Percentiles rank a stretch among this genome's conserved stretches.
These are phyloP conservation scores for Metschnikowia reukaufii DNA, from an alignment of 805 yeast species.

Conservation along the genomic window DNA sequence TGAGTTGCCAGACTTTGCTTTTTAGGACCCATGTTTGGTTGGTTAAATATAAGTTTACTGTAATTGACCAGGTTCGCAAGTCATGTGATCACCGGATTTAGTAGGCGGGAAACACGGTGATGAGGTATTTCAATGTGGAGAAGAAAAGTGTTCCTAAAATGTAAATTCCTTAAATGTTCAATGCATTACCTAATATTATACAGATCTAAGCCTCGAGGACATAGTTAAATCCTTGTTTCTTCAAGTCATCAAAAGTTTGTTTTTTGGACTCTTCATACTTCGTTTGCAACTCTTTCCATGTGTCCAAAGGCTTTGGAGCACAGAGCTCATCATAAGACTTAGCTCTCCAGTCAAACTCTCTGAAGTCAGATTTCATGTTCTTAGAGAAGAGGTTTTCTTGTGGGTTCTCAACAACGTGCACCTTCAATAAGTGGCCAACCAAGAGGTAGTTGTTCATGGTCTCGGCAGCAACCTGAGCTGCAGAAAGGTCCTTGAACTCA, in stretches of 20 bases:
- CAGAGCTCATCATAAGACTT: slow-evolving; percentile 46
- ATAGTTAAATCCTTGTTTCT: slow-evolving; percentile 26
- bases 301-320: slow-evolving; percentile 53
- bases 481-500: slow-evolving; percentile 72
- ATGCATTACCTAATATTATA: slow-evolving; percentile 8
- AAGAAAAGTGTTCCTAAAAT: neutral
- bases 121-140: neutral
- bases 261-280: slow-evolving; percentile 43
- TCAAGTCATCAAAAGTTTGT: slow-evolving; percentile 50
- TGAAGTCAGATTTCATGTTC: slow-evolving; percentile 16
- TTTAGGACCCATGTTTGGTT: slow-evolving; percentile 14
- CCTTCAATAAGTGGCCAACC: slow-evolving; percentile 81
- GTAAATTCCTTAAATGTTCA: neutral
- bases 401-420: slow-evolving; percentile 53
- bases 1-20: slow-evolving; percentile 2
- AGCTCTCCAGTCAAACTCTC: slow-evolving; percentile 18
- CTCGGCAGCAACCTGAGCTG: slow-evolving; percentile 87
- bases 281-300: slow-evolving; percentile 55
- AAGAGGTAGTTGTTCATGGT: slow-evolving; percentile 93
- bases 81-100: neutral
- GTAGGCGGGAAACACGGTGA: too few relatives aligned
- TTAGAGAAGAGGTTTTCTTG: slow-evolving; percentile 50
- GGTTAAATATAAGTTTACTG: neutral
- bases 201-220: slow-evolving; percentile 15
- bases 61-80: neutral